phyloP scores from a whole-genome alignment of 192 early-diverging fungal genomes.

The Obelidium mucronatum region DNA sequence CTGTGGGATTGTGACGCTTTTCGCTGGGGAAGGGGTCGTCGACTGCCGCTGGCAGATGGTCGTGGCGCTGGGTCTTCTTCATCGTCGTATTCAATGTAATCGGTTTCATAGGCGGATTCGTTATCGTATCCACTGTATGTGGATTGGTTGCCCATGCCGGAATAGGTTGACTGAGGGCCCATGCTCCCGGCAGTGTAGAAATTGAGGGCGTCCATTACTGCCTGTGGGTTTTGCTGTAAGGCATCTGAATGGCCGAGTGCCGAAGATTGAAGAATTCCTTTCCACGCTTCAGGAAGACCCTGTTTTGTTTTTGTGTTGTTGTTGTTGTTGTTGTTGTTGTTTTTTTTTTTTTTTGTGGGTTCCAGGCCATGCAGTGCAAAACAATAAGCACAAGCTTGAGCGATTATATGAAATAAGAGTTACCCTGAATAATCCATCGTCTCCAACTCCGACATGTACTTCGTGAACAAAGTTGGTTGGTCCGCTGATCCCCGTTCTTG shows the following conservation, averaged over 20 bases:
- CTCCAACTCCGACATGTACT: constrained; percentile 72
- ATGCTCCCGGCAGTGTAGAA: constrained; percentile 93
- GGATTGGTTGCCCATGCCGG: not conserved
- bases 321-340: not conserved
- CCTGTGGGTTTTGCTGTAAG: constrained; percentile 96
- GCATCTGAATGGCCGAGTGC: constrained; percentile 96
- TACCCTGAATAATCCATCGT: constrained; percentile 53
- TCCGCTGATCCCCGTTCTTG: constrained; percentile 70
- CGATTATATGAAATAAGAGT: not conserved
- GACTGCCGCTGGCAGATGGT: not conserved
- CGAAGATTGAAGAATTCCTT: constrained; percentile 86
- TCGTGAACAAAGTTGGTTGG: constrained; percentile 87
- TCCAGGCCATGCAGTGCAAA: no score
- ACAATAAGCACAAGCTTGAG: not conserved
- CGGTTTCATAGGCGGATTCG: constrained; percentile 20
- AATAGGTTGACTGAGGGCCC: not conserved
- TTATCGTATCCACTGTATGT: not conserved
- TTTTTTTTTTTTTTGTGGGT: no score
- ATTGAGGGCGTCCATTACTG: constrained; percentile 95
- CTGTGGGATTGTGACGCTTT: not conserved
- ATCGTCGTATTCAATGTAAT: not conserved
- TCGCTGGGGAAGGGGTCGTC: not conserved
- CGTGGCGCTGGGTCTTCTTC: not conserved
- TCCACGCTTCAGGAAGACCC: constrained; percentile 97
- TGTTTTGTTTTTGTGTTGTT: not conserved